Evolutionary conservation across 768 basidiomycete species (phyloP).

Genomic region (Xerocomus brunneocitrinus): DNA sequence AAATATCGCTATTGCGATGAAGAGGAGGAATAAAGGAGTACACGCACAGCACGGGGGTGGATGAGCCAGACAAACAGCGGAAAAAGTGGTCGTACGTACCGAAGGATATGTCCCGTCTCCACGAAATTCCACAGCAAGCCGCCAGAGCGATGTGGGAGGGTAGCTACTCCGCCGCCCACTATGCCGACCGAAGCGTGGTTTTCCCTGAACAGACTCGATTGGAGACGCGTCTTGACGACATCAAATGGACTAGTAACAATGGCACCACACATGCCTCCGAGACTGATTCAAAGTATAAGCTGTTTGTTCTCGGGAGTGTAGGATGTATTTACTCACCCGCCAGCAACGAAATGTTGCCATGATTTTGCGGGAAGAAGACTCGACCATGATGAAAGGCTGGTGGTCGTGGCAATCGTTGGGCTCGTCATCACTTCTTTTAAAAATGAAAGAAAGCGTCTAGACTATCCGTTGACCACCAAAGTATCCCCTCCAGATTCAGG

Average conservation of each 20-base stretch:
- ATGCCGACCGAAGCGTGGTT: constrained; percentile 34
- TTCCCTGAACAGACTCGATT: constrained; percentile 77
- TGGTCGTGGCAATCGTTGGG: constrained; percentile 1
- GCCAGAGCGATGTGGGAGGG: constrained; percentile 32
- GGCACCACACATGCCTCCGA: constrained; percentile 97
- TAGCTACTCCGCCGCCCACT: constrained; percentile 30
- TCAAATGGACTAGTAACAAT: constrained; percentile 97
- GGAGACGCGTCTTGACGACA: constrained; percentile 95
- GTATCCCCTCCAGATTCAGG: neutral
- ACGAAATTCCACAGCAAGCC: constrained; percentile 89
- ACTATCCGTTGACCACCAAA: neutral
- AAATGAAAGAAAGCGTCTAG: neutral
- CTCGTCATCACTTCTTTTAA: constrained; percentile 14
- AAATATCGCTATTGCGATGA: constrained; percentile 66
- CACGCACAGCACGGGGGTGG: neutral
- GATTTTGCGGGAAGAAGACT: constrained; percentile 63
- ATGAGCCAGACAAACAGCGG: neutral
- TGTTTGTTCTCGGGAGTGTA: neutral
- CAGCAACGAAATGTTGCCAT: constrained; percentile 81
- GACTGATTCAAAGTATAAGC: constrained; percentile 39
- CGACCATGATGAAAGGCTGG: constrained; percentile 32
- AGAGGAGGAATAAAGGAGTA: neutral
- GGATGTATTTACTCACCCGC: constrained; percentile 57
- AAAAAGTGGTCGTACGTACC: constrained; percentile 39
- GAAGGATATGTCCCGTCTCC: constrained; percentile 86